Percentiles rank a stretch among this genome's conserved stretches.
phyloP scores from a whole-genome alignment of 179 eudicot species.

The Nepenthes alata region DNA sequence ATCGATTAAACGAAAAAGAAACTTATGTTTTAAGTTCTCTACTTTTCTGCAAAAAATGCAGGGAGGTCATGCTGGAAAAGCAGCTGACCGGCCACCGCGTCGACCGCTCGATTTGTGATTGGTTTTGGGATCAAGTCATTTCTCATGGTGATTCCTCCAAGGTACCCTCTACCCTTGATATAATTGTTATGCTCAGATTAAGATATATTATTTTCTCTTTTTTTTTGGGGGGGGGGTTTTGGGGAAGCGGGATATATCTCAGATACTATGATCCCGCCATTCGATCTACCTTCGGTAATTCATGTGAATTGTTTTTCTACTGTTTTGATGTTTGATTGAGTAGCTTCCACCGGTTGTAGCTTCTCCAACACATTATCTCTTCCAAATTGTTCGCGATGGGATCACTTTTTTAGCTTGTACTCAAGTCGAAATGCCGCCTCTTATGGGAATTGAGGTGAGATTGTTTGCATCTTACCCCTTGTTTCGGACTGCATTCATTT shows the following conservation, averaged over 20 bases:
- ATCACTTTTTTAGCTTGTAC: slow-evolving; percentile 88
- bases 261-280: not conserved
- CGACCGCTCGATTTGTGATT: slow-evolving; percentile 82
- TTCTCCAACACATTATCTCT: slow-evolving; percentile 93
- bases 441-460: slow-evolving; percentile 91
- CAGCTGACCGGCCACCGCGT: slow-evolving; percentile 84
- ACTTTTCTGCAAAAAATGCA: slow-evolving; percentile 13
- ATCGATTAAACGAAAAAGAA: too few relatives aligned
- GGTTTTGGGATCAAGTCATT: slow-evolving; percentile 87
- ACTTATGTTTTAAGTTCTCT: not conserved
- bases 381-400: slow-evolving; percentile 83
- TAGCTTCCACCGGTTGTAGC: slow-evolving; percentile 78
- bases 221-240: not conserved
- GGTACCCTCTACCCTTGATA: slow-evolving; percentile 25
- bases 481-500: not conserved
- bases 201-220: not conserved
- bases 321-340: slow-evolving; percentile 10
- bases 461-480: not conserved
- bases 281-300: not conserved
- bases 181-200: not conserved
- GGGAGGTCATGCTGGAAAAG: slow-evolving; percentile 95
- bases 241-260: too few relatives aligned
- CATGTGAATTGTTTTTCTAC: not conserved
- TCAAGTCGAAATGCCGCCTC: slow-evolving; percentile 97
- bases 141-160: slow-evolving; percentile 75